These are phyloP conservation scores for Picochlorum sp. DNA, from an alignment of 139 green algal genomes.

Conservation along the genomic window DNA sequence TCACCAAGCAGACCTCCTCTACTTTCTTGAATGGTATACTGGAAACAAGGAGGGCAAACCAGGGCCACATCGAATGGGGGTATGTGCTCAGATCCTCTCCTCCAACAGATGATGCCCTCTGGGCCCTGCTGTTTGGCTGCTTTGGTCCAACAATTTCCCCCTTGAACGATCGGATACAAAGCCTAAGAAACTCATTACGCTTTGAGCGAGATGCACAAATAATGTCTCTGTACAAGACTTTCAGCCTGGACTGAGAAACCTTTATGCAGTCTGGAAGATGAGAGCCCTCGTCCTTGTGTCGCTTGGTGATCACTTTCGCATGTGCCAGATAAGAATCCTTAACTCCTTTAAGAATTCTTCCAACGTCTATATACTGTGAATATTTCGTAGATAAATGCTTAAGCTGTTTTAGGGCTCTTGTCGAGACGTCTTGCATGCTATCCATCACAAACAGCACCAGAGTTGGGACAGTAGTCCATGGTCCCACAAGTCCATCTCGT, in stretches of 20 bases:
- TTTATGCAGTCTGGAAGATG: neutral
- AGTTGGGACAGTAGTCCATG: constrained; percentile 51
- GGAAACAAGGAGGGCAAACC: neutral
- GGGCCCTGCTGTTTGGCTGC: neutral
- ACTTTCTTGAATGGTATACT: constrained; percentile 1
- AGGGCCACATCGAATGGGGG: neutral
- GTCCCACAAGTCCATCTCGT: constrained; percentile 55
- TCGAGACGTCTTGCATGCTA: constrained; percentile 26
- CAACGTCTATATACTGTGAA: constrained; percentile 20
- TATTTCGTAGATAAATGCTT: constrained; percentile 14
- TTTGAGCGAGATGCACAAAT: neutral
- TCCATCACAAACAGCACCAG: constrained; percentile 57
- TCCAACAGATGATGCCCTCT: neutral
- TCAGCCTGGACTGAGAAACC: neutral
- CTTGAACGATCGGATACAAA: neutral
- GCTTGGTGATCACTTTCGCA: neutral
- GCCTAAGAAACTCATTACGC: neutral
- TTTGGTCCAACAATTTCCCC: neutral
- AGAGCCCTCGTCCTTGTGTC: neutral
- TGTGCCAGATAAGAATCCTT: neutral
- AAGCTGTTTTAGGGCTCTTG: constrained; percentile 26
- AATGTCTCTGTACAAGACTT: neutral
- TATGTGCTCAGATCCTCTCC: neutral
- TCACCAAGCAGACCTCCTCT: constrained; percentile 9
- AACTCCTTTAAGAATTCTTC: constrained; percentile 8